phyloP scores from a whole-genome alignment of 2,329 filamentous ascomycete genomes.

The Clonostachys sp. region DNA sequence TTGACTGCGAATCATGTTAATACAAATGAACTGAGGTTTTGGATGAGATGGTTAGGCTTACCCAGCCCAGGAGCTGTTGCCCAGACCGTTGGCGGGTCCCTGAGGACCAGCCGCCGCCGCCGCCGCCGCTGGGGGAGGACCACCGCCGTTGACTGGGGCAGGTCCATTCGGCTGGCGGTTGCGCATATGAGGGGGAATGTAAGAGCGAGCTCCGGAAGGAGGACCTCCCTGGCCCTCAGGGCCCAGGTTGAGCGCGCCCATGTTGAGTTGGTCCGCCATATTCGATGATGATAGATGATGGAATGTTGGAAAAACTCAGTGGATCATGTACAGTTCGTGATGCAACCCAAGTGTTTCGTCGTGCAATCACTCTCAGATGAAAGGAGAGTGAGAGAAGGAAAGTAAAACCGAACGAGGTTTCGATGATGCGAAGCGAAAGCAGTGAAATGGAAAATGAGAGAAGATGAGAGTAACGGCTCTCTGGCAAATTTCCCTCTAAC shows the following conservation, averaged over 20 bases:
- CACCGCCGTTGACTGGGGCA: constrained; percentile 30
- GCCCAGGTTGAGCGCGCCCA: constrained; percentile 67
- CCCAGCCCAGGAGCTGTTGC: constrained; percentile 62
- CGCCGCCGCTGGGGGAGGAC: constrained; percentile 1
- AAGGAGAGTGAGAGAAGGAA: constrained; percentile 17
- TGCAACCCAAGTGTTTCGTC: constrained; percentile 1
- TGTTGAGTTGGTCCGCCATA: constrained; percentile 84
- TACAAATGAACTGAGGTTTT: not conserved
- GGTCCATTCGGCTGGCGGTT: constrained; percentile 33
- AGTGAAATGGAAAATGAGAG: constrained; percentile 5
- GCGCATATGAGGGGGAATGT: constrained; percentile 84
- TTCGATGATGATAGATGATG: constrained; percentile 27
- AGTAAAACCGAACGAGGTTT: constrained; percentile 19
- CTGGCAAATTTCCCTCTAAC: constrained; percentile 18
- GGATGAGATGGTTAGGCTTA: constrained; percentile 30
- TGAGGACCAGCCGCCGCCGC: too few relatives aligned
- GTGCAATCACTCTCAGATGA: constrained; percentile 21
- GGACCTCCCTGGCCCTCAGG: constrained; percentile 25
- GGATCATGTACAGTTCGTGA: not conserved
- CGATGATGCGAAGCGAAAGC: constrained; percentile 16
- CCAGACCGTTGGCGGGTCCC: constrained; percentile 27
- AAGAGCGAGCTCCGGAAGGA: constrained; percentile 48
- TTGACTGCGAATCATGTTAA: constrained; percentile 9
- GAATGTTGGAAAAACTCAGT: constrained; percentile 4
- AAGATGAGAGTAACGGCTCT: constrained; percentile 1